These are phyloP conservation scores for Solanum pinnatisectum DNA, from an alignment of 257 asterid species.

Conservation along the genomic window DNA sequence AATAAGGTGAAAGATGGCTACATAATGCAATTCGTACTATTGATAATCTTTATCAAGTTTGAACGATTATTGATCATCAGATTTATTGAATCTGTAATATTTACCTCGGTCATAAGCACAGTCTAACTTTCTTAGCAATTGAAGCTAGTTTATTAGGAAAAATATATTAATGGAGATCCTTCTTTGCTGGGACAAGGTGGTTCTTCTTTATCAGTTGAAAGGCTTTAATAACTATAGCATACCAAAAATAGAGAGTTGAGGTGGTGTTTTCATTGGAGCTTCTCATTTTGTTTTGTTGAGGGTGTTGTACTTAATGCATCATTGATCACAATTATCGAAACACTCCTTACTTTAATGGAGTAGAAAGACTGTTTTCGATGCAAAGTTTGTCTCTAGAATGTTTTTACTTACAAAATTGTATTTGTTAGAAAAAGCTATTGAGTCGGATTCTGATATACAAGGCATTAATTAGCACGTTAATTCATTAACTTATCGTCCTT, in stretches of 20 bases:
- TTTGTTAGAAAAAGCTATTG: neutral
- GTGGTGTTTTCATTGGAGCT: neutral
- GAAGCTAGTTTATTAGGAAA: neutral
- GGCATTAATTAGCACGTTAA: neutral
- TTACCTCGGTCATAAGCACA: too few relatives aligned
- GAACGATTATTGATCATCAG: neutral
- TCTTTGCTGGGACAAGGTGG: neutral
- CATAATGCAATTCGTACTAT: neutral
- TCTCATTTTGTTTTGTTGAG: neutral
- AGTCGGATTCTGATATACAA: too few relatives aligned
- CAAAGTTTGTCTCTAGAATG: too few relatives aligned
- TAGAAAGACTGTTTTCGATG: too few relatives aligned
- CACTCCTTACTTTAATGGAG: neutral
- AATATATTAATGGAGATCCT: neutral
- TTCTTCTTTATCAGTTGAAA: neutral
- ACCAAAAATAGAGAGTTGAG: neutral
- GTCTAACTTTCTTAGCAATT: neutral
- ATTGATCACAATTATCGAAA: neutral
- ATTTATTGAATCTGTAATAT: too few relatives aligned
- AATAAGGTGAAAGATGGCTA: neutral
- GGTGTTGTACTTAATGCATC: neutral
- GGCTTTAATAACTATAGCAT: neutral
- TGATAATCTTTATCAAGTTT: neutral
- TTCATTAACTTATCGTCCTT: neutral
- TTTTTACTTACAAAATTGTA: neutral